These are phyloP conservation scores for Fusarium sp. DNA, from an alignment of 2,329 filamentous ascomycete genomes.

Conservation along the genomic window DNA sequence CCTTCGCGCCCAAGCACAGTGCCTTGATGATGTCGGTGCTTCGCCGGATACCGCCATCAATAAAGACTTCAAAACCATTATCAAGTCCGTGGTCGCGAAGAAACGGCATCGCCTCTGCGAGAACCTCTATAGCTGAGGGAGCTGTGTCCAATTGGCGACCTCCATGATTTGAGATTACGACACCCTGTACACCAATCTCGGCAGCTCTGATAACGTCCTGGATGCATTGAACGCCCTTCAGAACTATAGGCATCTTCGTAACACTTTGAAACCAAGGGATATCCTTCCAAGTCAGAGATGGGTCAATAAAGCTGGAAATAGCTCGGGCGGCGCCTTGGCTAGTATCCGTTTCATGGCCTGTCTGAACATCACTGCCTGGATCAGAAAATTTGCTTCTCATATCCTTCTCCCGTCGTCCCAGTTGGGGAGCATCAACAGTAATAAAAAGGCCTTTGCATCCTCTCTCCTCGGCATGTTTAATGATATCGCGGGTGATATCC, in stretches of 20 bases:
- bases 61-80: constrained; percentile 84
- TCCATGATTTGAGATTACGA: constrained; percentile 98
- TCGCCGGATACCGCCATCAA: constrained; percentile 90
- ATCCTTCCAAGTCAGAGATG: constrained; percentile 89
- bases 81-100: constrained; percentile 80
- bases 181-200: constrained; percentile 85
- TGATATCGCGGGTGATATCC: constrained; percentile 89
- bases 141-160: constrained; percentile 96
- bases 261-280: constrained; percentile 92
- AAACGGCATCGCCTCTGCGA: constrained; percentile 93
- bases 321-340: constrained; percentile 87
- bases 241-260: constrained; percentile 92
- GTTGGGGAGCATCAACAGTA: constrained; percentile 95
- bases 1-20: constrained; percentile 89
- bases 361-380: too few species aligned
- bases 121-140: constrained; percentile 86
- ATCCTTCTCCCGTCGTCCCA: constrained; percentile 96
- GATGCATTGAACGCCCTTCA: constrained; percentile 96
- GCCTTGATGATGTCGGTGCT: constrained; percentile 96
- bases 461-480: constrained; percentile 89
- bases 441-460: constrained; percentile 99
- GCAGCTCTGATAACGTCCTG: constrained; percentile 91
- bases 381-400: constrained; percentile 81
- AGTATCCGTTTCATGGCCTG: constrained; percentile 66
- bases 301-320: constrained; percentile 79